A percentile compares a stretch with the other conserved stretches of the same genome.
Evolutionary conservation across 129 eudicot species (phyloP).

Genomic region (Escallonia rubra): DNA sequence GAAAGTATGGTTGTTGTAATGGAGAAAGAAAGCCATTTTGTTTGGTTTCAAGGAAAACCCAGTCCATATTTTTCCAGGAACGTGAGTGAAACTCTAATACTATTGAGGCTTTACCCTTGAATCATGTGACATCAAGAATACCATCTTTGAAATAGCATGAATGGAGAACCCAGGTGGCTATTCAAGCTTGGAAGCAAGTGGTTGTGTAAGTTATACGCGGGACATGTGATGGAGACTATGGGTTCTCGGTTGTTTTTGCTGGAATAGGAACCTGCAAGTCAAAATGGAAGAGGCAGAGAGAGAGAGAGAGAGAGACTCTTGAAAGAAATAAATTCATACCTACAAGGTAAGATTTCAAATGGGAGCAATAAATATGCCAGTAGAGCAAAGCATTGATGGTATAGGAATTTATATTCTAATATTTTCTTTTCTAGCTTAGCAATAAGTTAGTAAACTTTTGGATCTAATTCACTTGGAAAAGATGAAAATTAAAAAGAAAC

Average conservation of each 20-base stretch:
- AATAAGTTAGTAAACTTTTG: no score
- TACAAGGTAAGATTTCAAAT: conserved; percentile 24
- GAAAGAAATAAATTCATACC: neutral
- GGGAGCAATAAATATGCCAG: conserved; percentile 23
- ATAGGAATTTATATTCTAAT: no score
- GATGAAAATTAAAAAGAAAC: no score
- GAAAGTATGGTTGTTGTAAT: conserved; percentile 30
- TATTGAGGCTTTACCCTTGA: conserved; percentile 21
- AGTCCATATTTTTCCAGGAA: conserved; percentile 24
- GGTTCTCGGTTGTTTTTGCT: neutral
- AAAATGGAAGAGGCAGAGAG: conserved; percentile 4
- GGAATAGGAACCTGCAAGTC: neutral
- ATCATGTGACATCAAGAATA: conserved; percentile 18
- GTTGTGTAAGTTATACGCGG: neutral
- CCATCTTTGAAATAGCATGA: conserved; percentile 20
- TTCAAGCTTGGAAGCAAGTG: conserved; percentile 7
- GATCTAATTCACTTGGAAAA: neutral
- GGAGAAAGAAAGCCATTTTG: conserved; percentile 21
- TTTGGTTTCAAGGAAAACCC: conserved; percentile 9
- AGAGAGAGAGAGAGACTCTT: conserved; percentile 3
- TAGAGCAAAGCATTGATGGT: conserved; percentile 14
- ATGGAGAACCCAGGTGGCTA: no score
- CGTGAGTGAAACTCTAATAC: conserved; percentile 9
- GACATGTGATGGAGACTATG: neutral
- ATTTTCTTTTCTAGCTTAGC: no score